A percentile compares a stretch with the other conserved stretches of the same genome.
Conservation (phyloP, 2,329 filamentous ascomycete species). For the Alternaria hordeiaustralica region DNA sequence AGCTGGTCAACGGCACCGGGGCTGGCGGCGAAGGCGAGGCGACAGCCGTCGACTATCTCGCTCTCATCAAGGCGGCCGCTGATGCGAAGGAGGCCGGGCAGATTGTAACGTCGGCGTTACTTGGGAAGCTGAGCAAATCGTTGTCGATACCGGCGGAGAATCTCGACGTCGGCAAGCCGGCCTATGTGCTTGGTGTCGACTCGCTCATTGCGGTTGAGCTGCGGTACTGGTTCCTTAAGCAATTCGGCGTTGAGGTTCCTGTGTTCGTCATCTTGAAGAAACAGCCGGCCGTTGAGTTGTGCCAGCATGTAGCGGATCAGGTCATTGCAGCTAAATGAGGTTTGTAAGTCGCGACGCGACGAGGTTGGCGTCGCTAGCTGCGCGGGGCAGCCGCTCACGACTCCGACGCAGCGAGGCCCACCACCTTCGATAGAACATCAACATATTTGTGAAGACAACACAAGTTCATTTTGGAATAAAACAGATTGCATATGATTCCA, state of each 20-base stretch:
- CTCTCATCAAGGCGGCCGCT: constrained; percentile 10
- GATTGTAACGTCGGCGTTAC: constrained; percentile 6
- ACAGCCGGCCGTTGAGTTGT: constrained; percentile 5
- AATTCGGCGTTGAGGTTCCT: constrained; percentile 22
- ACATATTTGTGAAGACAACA: no score
- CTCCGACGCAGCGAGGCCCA: not conserved
- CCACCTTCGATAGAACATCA: not conserved
- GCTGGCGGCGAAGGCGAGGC: constrained; percentile 2
- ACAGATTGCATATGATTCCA: no score
- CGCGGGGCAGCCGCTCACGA: not conserved
- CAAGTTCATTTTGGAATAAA: no score
- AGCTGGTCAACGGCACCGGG: constrained; percentile 7
- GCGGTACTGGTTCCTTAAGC: constrained; percentile 24
- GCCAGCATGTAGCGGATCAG: constrained; percentile 9
- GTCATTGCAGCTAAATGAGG: constrained; percentile 2
- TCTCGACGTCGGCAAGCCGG: constrained; percentile 10
- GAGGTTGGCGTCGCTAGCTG: not conserved
- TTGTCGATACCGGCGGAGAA: constrained; percentile 10
- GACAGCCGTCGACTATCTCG: constrained; percentile 4
- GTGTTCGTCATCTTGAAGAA: constrained; percentile 27
- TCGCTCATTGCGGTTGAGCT: constrained; percentile 35
- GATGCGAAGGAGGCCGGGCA: constrained; percentile 9
- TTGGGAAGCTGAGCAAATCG: constrained; percentile 10
- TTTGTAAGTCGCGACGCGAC: not conserved
- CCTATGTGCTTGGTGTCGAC: constrained; percentile 25